Base-by-base conservation (phyloP, 352 stramenopile species). In the Pythium plurisporium region DNA sequence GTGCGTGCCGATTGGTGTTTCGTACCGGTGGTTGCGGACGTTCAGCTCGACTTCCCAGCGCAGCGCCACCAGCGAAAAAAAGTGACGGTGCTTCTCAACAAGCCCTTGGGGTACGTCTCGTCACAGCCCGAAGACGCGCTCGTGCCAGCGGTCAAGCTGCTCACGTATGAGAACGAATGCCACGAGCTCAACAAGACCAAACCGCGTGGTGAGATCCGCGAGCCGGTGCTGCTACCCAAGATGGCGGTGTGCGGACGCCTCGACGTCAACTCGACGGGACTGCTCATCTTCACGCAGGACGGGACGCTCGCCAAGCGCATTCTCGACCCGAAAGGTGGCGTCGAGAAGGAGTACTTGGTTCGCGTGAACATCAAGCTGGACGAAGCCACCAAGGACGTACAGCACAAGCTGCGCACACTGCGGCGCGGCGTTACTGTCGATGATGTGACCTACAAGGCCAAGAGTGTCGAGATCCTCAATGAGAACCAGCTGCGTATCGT, bases 331-430 rank as follows among this genome's bases (percentile, higher is more conserved):
- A 79, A 76, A 11, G 65, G 79, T 41, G 69, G 74, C 27, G 69
- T 94, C 14, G 79, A 91, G 69, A 94, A 94, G 55, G 84, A 94
- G 59, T 94, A 94, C 52, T 74, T 92, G 22, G 80, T 94, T 29
- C 82, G 82, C 19, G 80, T 94, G 1, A 67, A 90, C 45, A 43
- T 77, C 11, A 67, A 75, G 22, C 50, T 89, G 37, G 74, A 86
- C 37, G 71, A 82, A 1, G 31, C 67, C 11, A 73, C 62, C 10
- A 59, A 64, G 11, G 53, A 69, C 5, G 62, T 83, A 14, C 58
- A 64, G 27, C 41, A 37, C 29, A 73, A 74, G 49, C 17, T 88
- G 15, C 51, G 73, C 14, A 53, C 67, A 46, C 64, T 93, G 23
- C 81, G 76, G 2, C 54, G 56, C 1, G 83, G 83, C 30, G 69